Evolutionary conservation across 2,329 filamentous ascomycete genomes (phyloP).

Genomic region (Diplodia sapinea): DNA sequence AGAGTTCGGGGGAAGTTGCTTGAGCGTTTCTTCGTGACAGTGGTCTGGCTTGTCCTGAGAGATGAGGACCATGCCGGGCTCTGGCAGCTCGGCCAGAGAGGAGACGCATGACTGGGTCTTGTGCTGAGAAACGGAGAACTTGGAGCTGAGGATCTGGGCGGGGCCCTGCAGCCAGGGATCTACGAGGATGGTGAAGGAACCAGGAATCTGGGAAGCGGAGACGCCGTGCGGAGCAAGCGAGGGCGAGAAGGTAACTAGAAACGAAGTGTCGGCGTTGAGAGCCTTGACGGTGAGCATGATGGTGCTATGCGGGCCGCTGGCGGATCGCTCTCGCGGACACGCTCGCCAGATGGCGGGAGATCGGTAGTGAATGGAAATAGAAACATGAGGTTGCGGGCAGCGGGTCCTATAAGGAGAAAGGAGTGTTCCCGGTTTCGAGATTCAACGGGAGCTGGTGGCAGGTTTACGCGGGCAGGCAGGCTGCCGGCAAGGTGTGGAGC

Average conservation of each 20-base stretch:
- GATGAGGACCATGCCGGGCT: conserved; percentile 63
- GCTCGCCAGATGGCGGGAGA: conserved; percentile 20
- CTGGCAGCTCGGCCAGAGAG: conserved; percentile 60
- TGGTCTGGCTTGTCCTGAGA: conserved; percentile 71
- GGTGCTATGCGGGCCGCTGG: conserved; percentile 28
- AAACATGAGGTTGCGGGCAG: conserved; percentile 20
- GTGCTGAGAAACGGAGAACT: conserved; percentile 66
- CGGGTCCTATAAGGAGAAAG: conserved; percentile 18
- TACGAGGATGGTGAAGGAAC: conserved; percentile 69
- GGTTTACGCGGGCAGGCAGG: conserved; percentile 28
- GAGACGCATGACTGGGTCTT: conserved; percentile 62
- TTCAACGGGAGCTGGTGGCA: neutral
- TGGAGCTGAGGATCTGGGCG: conserved; percentile 65
- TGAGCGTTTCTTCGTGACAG: conserved; percentile 72
- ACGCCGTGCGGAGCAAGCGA: conserved; percentile 50
- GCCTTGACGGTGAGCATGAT: conserved; percentile 71
- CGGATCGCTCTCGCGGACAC: neutral
- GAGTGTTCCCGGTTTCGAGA: conserved; percentile 28
- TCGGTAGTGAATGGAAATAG: conserved; percentile 4
- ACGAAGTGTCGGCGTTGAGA: conserved; percentile 69
- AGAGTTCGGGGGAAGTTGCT: conserved; percentile 62
- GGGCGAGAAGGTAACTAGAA: conserved; percentile 68
- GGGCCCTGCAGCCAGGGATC: conserved; percentile 73
- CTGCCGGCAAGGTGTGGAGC: conserved; percentile 22
- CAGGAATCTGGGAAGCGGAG: conserved; percentile 49